phyloP scores from a whole-genome alignment of 257 asterid genomes.

The Nicotiana benthamiana region DNA sequence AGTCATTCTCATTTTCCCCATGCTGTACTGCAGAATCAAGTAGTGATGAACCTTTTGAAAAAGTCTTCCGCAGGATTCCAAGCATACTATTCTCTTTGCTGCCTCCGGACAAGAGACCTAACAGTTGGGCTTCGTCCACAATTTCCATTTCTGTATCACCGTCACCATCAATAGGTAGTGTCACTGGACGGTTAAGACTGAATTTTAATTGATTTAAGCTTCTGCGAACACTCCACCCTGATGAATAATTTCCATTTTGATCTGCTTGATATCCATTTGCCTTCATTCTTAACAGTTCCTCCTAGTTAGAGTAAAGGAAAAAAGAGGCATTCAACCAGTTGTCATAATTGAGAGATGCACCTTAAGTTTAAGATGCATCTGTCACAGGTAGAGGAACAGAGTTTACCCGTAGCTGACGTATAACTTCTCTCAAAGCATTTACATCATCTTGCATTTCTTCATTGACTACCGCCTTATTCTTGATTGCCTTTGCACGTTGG shows the following conservation, averaged over 20 bases:
- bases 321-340: not conserved
- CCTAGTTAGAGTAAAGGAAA: conserved; percentile 22
- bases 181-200: conserved; percentile 82
- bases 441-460: conserved; percentile 99
- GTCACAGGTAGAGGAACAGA: not conserved
- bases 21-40: not conserved
- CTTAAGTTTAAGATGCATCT: not conserved
- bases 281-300: conserved; percentile 75
- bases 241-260: conserved; percentile 47
- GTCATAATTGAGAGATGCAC: not conserved
- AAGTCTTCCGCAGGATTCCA: conserved; percentile 5
- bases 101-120: conserved; percentile 9
- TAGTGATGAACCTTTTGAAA: not conserved
- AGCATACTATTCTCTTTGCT: conserved; percentile 2
- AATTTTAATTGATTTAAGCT: conserved; percentile 79
- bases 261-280: conserved; percentile 40
- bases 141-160: conserved; percentile 97
- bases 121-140: conserved; percentile 37
- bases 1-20: not conserved
- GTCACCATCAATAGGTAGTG: conserved; percentile 58
- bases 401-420: conserved; percentile 67
- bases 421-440: conserved; percentile 73
- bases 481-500: conserved; percentile 96
- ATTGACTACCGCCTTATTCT: conserved; percentile 79
- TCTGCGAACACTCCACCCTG: conserved; percentile 86